phyloP scores from a whole-genome alignment of 768 basidiomycete genomes.

The Amanita molliuscula region DNA sequence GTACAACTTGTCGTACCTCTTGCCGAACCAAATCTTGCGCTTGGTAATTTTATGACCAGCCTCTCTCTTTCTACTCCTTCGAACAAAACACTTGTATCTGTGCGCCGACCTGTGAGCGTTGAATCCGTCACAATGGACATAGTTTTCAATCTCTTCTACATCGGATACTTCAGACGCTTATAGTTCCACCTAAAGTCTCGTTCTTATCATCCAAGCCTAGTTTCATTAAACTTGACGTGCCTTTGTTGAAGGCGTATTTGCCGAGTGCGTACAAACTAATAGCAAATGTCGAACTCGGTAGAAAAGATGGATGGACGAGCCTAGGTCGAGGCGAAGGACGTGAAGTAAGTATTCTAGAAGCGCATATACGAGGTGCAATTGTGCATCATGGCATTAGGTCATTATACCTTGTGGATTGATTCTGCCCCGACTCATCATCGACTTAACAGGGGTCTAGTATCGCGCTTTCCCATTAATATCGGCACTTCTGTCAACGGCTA shows the following conservation, averaged over 20 bases:
- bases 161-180: constrained; percentile 41
- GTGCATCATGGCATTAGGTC: constrained; percentile 65
- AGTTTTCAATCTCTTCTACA: constrained; percentile 4
- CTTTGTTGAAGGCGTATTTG: constrained; percentile 46
- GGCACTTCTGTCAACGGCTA: constrained; percentile 1
- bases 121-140: background rate
- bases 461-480: constrained; percentile 6
- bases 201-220: constrained; percentile 30
- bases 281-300: constrained; percentile 65
- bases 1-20: constrained; percentile 57
- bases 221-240: constrained; percentile 39
- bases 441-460: constrained; percentile 1
- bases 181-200: constrained; percentile 31
- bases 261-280: constrained; percentile 34
- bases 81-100: constrained; percentile 52
- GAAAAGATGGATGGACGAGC: constrained; percentile 62
- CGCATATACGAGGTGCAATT: constrained; percentile 50
- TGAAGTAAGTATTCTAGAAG: constrained; percentile 59
- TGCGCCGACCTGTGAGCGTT: constrained; percentile 56
- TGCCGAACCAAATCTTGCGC: constrained; percentile 52
- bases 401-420: background rate
- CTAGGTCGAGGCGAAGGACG: constrained; percentile 62
- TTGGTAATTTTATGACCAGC: constrained; percentile 81
- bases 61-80: constrained; percentile 46
- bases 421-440: background rate